phyloP scores from a whole-genome alignment of 495 filamentous ascomycete genomes.

The Terfezia claveryi region DNA sequence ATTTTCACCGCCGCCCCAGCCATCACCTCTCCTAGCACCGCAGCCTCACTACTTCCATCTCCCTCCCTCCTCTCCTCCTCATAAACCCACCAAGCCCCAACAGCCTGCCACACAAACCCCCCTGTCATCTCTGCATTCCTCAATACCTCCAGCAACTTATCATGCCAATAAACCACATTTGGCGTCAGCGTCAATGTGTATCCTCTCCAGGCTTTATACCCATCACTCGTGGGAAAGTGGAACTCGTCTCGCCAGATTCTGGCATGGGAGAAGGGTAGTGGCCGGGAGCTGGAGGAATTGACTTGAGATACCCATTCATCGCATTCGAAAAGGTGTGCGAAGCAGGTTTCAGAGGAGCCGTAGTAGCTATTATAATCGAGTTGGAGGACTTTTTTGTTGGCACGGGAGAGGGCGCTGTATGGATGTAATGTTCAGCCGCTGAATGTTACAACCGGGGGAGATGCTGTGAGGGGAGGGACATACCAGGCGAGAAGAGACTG shows the following conservation, averaged over 20 bases:
- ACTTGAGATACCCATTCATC: conserved; percentile 44
- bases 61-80: conserved; percentile 12
- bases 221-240: neutral
- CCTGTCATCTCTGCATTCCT: conserved; percentile 72
- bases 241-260: neutral
- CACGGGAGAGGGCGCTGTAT: conserved; percentile 70
- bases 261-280: conserved; percentile 6
- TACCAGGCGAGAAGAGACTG: conserved; percentile 90
- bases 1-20: conserved; percentile 6
- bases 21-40: conserved; percentile 1
- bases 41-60: neutral
- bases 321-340: conserved; percentile 57
- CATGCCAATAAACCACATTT: conserved; percentile 67
- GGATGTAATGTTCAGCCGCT: conserved; percentile 34
- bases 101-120: conserved; percentile 80
- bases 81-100: conserved; percentile 84
- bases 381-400: conserved; percentile 77
- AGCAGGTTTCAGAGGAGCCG: conserved; percentile 64
- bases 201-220: neutral
- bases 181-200: conserved; percentile 74
- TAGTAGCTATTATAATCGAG: conserved; percentile 76
- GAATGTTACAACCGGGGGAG: conserved; percentile 24
- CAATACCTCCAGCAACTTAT: conserved; percentile 48
- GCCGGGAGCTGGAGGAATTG: conserved; percentile 10
- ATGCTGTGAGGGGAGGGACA: conserved; percentile 22